Base-by-base conservation (phyloP, 2,329 filamentous ascomycete species). In the Stagonosporopsis chrysanthemi region DNA sequence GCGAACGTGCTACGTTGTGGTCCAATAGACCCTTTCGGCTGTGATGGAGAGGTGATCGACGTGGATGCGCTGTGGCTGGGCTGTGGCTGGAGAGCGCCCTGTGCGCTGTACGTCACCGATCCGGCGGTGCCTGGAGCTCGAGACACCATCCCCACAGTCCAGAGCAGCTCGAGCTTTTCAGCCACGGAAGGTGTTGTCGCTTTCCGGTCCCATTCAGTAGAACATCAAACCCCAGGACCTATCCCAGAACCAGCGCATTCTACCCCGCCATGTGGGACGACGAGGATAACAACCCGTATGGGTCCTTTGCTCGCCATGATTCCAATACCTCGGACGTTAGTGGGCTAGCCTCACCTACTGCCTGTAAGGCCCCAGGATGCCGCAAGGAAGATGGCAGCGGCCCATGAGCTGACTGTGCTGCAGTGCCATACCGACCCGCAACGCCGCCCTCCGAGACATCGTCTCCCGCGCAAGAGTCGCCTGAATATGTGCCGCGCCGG, bases 271-370 rank as follows among this genome's bases (percentile, higher is more conserved):
- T 98, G 94, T 98, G 94, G 94, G 96, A 97, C 84, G 93, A 98
- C 82, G 94, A 98, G 80, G 92, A 98, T 75, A 98, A 98, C 80
- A 98, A 98, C 77, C 94, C 94, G 5, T 97, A 98, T 74, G 93
- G 92, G 70, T 94, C 91, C 77, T 97, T 96, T 81, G 91, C 95
- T 77, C 90, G 90, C 69, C 88, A 91, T 70, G 91, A 96, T 77
- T 91, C 90, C 61, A 87, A 90, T 75, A 84, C 87, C 42, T 91
- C 89, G 26, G 89, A 89, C 29, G 78, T 55, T 24, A 70, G 70
- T 75, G 80, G 61, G 68, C 76, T 76, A 57, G 68, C 68, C 53
- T 78, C 77, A 14, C 76, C 76, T 42, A 63, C 72, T 53, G 71
- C 73, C 53, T 68, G 76, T 78, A 75, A 68, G 75, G 53, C 52